Evolutionary conservation across 2,329 filamentous ascomycete genomes (phyloP).

Genomic region (Lomentospora prolificans): DNA sequence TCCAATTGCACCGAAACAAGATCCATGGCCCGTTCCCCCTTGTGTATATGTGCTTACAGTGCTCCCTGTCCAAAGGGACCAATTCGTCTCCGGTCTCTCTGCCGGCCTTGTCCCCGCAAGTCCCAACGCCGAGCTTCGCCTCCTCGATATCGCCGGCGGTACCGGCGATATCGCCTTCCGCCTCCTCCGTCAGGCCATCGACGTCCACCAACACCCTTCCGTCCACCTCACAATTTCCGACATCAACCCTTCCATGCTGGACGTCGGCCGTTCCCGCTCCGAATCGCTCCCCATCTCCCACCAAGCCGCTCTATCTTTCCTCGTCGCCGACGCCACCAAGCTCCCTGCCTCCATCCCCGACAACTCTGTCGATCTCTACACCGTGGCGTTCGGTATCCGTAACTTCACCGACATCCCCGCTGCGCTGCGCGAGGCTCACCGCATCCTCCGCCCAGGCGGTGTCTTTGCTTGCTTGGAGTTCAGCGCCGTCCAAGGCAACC

Average conservation of each 20-base stretch:
- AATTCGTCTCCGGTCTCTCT: slow-evolving; percentile 87
- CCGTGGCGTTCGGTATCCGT: slow-evolving; percentile 91
- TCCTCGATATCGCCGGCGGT: slow-evolving; percentile 93
- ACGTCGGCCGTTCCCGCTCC: slow-evolving; percentile 74
- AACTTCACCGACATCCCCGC: slow-evolving; percentile 91
- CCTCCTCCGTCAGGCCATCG: slow-evolving; percentile 78
- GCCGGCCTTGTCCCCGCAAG: slow-evolving; percentile 52
- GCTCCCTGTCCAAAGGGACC: slow-evolving; percentile 52
- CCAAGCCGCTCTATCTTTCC: slow-evolving; percentile 55
- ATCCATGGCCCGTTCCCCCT: background rate
- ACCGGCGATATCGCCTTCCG: slow-evolving; percentile 98
- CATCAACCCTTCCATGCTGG: slow-evolving; percentile 93
- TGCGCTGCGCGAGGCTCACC: slow-evolving; percentile 72
- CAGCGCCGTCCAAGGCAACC: slow-evolving; percentile 67
- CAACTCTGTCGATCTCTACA: slow-evolving; percentile 83
- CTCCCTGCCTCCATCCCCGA: slow-evolving; percentile 54
- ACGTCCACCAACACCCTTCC: slow-evolving; percentile 66
- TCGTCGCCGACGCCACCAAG: slow-evolving; percentile 83
- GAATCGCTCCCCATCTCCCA: slow-evolving; percentile 40
- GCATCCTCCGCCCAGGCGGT: slow-evolving; percentile 86
- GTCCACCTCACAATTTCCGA: slow-evolving; percentile 86
- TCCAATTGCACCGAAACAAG: background rate
- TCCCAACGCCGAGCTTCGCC: slow-evolving; percentile 48
- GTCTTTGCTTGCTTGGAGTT: slow-evolving; percentile 97
- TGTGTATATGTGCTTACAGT: too few species aligned